These are phyloP conservation scores for Populus pruinosa DNA, from an alignment of 345 rosid genomes.

Conservation along the genomic window DNA sequence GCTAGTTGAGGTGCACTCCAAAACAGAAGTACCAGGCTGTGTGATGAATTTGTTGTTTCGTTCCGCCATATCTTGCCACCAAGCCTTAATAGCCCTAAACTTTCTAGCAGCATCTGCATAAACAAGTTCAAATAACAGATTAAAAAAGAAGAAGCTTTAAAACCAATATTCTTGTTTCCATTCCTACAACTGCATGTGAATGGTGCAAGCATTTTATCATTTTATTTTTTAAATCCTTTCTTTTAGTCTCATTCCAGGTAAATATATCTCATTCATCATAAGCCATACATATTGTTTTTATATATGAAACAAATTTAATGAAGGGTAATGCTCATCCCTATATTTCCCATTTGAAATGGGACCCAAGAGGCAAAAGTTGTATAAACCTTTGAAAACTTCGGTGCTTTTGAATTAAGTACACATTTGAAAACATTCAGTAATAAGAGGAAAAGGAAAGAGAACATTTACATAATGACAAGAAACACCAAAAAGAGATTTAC, in stretches of 20 bases:
- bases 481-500: neutral
- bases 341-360: neutral
- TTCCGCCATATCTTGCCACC: conserved; percentile 93
- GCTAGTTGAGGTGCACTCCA: conserved; percentile 26
- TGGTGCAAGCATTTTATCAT: neutral
- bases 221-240: neutral
- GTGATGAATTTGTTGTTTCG: conserved; percentile 36
- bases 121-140: neutral
- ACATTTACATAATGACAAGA: neutral
- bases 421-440: neutral
- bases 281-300: neutral
- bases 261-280: neutral
- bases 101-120: conserved; percentile 62
- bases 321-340: neutral
- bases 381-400: neutral
- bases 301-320: neutral
- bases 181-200: neutral
- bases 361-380: neutral
- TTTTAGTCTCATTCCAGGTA: neutral
- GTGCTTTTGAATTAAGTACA: neutral
- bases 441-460: neutral
- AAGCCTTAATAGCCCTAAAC: conserved; percentile 76
- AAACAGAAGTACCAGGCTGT: conserved; percentile 33
- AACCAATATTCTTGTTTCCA: neutral
- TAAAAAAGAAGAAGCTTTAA: neutral